Percentiles rank a stretch among this genome's conserved stretches.
These are phyloP conservation scores for Amniculicola lignicola DNA, from an alignment of 495 filamentous ascomycete genomes.

Conservation along the genomic window DNA sequence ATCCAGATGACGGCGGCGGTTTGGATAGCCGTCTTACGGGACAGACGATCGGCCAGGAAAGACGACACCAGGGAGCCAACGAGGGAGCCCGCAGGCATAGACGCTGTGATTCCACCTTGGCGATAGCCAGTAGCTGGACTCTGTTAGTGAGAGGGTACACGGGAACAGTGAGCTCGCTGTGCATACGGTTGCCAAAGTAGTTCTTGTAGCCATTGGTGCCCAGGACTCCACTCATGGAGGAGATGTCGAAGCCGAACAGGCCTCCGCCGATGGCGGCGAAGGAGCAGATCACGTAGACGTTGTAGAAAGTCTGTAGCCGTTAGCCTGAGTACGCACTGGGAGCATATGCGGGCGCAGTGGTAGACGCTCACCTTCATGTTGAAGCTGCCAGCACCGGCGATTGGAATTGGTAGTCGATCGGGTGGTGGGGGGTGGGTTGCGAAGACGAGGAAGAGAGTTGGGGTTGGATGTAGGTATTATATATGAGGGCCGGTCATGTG, in stretches of 20 bases:
- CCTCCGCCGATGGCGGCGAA: conserved; percentile 67
- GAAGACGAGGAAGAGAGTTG: not conserved
- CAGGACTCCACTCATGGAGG: conserved; percentile 65
- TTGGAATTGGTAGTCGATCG: not conserved
- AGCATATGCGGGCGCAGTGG: not conserved
- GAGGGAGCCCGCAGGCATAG: conserved; percentile 79
- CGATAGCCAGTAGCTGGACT: conserved; percentile 44
- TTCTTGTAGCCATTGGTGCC: conserved; percentile 60
- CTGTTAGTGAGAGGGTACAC: conserved; percentile 8
- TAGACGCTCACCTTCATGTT: conserved; percentile 27
- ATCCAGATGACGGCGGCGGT: conserved; percentile 70
- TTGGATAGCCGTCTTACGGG: conserved; percentile 67
- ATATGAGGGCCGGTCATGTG: too few species aligned
- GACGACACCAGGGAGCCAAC: conserved; percentile 63
- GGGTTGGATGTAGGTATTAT: too few species aligned
- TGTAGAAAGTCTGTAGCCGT: conserved; percentile 42
- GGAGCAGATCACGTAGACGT: conserved; percentile 60
- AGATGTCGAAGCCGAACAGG: conserved; percentile 73
- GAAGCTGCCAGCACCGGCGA: not conserved
- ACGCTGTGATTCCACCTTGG: conserved; percentile 62
- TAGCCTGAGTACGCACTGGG: not conserved
- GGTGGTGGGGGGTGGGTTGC: too few species aligned
- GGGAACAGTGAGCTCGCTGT: not conserved
- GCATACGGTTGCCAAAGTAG: conserved; percentile 54
- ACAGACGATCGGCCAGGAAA: conserved; percentile 65